Evolutionary conservation across 2,329 filamentous ascomycete genomes (phyloP).

Genomic region (Beauveria sp.): DNA sequence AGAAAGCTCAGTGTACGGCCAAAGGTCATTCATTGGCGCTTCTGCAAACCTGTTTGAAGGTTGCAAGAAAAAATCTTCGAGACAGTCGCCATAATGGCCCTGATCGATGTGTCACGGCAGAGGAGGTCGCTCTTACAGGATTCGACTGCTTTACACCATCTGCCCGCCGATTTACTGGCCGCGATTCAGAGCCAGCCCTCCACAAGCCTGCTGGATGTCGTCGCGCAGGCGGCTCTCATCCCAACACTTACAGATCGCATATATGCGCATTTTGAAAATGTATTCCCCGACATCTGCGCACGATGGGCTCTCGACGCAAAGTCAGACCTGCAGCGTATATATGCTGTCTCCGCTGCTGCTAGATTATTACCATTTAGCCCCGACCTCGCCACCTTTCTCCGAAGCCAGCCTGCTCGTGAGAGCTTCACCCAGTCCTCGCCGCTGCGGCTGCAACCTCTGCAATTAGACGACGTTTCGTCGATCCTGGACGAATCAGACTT

Average conservation of each 20-base stretch:
- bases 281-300: constrained; percentile 77
- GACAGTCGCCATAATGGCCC: constrained; percentile 41
- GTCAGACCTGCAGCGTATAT: constrained; percentile 28
- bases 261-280: constrained; percentile 64
- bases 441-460: constrained; percentile 20
- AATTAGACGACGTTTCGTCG: constrained; percentile 15
- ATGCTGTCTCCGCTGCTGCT: constrained; percentile 64
- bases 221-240: constrained; percentile 62
- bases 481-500: constrained; percentile 18
- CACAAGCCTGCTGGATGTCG: constrained; percentile 60
- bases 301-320: constrained; percentile 57
- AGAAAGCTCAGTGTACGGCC: constrained; percentile 5
- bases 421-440: constrained; percentile 16
- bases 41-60: constrained; percentile 11
- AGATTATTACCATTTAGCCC: constrained; percentile 76
- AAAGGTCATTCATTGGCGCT: constrained; percentile 2
- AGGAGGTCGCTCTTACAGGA: constrained; percentile 50
- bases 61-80: constrained; percentile 12
- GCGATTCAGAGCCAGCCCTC: constrained; percentile 57
- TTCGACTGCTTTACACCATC: constrained; percentile 43
- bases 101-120: constrained; percentile 47
- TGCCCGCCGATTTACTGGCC: constrained; percentile 64
- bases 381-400: constrained; percentile 66
- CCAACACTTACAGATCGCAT: constrained; percentile 63
- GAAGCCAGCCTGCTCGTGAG: constrained; percentile 29